A percentile compares a stretch with the other conserved stretches of the same genome.
Evolutionary conservation across 441 rosid species (phyloP).

Genomic region (Sinapis alba): DNA sequence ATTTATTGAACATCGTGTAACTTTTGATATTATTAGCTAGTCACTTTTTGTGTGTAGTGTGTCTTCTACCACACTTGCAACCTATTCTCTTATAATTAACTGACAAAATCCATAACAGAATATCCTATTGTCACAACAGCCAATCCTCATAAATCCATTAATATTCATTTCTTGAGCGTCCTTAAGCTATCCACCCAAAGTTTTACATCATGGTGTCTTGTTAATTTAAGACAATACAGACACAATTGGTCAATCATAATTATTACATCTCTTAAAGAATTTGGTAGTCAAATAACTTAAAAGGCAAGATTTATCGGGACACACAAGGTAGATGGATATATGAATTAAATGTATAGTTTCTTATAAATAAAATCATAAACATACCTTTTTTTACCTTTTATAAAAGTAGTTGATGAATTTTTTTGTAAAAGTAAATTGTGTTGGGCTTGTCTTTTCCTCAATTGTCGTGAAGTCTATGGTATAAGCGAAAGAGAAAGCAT

Average conservation of each 20-base stretch:
- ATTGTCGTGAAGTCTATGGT: constrained; percentile 33
- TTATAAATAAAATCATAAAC: not conserved
- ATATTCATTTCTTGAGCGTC: constrained; percentile 20
- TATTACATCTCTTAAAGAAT: constrained; percentile 21
- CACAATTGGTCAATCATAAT: constrained; percentile 31
- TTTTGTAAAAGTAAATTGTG: constrained; percentile 6
- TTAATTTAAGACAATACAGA: constrained; percentile 7
- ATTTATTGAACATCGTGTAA: constrained; percentile 6
- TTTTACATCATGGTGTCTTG: constrained; percentile 28
- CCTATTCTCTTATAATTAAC: constrained; percentile 9
- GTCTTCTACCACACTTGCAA: not conserved
- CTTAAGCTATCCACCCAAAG: not conserved
- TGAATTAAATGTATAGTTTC: not conserved
- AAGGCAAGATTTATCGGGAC: constrained; percentile 34
- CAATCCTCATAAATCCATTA: not conserved
- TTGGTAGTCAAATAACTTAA: constrained; percentile 35
- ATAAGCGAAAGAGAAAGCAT: constrained; percentile 32
- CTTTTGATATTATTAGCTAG: not conserved
- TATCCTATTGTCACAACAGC: not conserved
- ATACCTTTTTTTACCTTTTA: not conserved
- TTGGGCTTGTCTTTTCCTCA: constrained; percentile 38
- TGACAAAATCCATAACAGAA: not conserved
- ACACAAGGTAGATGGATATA: not conserved
- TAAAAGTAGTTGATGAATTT: constrained; percentile 11
- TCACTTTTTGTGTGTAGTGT: not conserved